Percentiles rank a stretch among this genome's conserved stretches.
Evolutionary conservation across 257 asterid species (phyloP).

Genomic region (Solanum megistacrolobum): DNA sequence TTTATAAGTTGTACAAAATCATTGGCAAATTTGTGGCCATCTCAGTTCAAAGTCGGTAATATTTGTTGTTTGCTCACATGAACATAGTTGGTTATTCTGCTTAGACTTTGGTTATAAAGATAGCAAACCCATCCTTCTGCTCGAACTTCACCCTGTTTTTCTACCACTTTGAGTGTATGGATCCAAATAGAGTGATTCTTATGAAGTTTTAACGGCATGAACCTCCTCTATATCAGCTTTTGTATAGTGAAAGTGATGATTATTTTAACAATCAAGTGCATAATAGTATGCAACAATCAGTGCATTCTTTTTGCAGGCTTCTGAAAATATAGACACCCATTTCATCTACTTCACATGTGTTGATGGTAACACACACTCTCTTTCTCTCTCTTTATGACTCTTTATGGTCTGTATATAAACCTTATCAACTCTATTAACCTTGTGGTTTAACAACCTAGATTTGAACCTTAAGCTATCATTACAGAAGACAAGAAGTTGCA

Average conservation of each 20-base stretch:
- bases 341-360: slow-evolving; percentile 55
- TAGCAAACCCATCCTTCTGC: neutral
- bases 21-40: neutral
- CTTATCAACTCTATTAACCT: neutral
- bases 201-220: neutral
- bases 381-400: neutral
- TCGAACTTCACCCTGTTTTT: neutral
- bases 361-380: neutral
- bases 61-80: neutral
- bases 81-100: neutral
- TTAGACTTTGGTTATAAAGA: neutral
- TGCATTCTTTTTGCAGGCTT: slow-evolving; percentile 46
- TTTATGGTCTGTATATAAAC: neutral
- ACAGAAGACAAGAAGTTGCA: neutral
- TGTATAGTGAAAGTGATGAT: neutral
- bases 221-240: neutral
- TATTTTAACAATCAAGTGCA: too few relatives aligned
- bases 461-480: neutral
- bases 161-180: neutral
- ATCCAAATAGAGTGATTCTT: neutral
- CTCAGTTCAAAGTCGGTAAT: neutral
- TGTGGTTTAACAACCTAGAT: neutral
- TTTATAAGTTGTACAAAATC: neutral
- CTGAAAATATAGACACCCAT: slow-evolving; percentile 58
- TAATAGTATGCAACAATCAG: neutral